Base-by-base conservation (phyloP, 2,329 filamentous ascomycete genomes). In the Exophiala sp. region DNA sequence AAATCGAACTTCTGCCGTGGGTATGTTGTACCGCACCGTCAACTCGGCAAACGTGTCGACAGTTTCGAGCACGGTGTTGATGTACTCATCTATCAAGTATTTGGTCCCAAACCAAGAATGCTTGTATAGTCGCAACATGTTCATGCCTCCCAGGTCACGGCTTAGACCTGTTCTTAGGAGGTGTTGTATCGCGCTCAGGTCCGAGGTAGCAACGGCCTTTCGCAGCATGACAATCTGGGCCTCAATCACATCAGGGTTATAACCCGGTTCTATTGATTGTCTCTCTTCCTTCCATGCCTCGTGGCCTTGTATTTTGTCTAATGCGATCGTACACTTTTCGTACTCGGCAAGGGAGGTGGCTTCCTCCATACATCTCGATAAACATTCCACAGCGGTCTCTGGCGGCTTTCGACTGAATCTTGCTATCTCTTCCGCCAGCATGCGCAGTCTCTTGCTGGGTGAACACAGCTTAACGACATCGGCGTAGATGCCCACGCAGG, bases 61-160 rank as follows among this genome's bases (percentile, higher is more conserved):
- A 0, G 88, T 88, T 50, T 82, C 76, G 23, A 89, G 70, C 1
- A 87, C 83, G 1, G 87, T 88, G 43, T 85, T 80, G 54, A 95
- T 90, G 62, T 96, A 96, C 27, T 80, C 76, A 68, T 96, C 90
- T 55, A 95, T 91, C 56, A 95, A 69, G 52, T 78, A 75, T 70
- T 96, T 96, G 7, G 90, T 95, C 3, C 90, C 91, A 11, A 88
- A 78, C 63, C 93, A 83, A 0, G 86, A 86, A 64, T 93, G 86
- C 48, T 83, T 83, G 70, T 96, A 96, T 1, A 96, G 75, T 45
- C 82, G 78, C 35, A 85, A 77, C 62, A 89, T 86, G 54, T 86
- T 88, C 85, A 96, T 95, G 44, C 85, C 86, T 6, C 88, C 90
- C 8, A 95, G 72, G 60, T 90, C 83, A 38, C 90, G 82, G 32